phyloP scores from a whole-genome alignment of 2,329 filamentous ascomycete species.

The Arthrobotrys sphaeroides region DNA sequence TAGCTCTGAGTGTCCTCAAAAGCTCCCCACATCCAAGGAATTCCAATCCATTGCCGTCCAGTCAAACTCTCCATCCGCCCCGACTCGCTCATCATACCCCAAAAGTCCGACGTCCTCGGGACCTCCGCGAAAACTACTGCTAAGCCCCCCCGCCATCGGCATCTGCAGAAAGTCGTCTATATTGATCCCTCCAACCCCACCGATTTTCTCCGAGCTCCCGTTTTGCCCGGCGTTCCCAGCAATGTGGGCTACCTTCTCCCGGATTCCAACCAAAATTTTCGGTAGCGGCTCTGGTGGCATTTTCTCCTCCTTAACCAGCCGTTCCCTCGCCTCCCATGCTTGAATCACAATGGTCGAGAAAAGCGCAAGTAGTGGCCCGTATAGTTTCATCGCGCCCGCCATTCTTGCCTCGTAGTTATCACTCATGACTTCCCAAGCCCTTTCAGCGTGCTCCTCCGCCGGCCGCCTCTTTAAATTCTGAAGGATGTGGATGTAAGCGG shows the following conservation, averaged over 20 bases:
- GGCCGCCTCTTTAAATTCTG: constrained; percentile 63
- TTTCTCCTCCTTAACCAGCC: constrained; percentile 64
- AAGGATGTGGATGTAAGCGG: constrained; percentile 70
- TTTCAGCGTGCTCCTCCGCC: constrained; percentile 65
- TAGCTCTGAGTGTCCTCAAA: background rate
- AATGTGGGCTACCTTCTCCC: constrained; percentile 12
- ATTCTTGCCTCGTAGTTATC: constrained; percentile 68
- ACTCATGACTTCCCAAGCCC: constrained; percentile 69
- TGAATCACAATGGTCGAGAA: constrained; percentile 70
- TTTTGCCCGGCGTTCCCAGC: background rate
- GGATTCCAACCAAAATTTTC: background rate
- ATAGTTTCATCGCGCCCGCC: constrained; percentile 64
- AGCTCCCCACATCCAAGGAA: constrained; percentile 1
- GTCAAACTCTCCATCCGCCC: constrained; percentile 55
- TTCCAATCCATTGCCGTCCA: constrained; percentile 59
- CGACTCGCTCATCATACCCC: constrained; percentile 25
- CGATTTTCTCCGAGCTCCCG: background rate
- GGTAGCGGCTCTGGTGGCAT: background rate
- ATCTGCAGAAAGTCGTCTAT: constrained; percentile 55
- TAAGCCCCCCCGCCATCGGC: constrained; percentile 45
- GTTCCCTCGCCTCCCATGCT: constrained; percentile 70
- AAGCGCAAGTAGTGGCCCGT: constrained; percentile 69
- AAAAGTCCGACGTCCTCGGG: constrained; percentile 44
- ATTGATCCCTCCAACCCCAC: constrained; percentile 46
- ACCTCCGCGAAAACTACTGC: constrained; percentile 1